Evolutionary conservation across 2,329 filamentous ascomycete genomes (phyloP).

Genomic region (Scedosporium aurantiacum): DNA sequence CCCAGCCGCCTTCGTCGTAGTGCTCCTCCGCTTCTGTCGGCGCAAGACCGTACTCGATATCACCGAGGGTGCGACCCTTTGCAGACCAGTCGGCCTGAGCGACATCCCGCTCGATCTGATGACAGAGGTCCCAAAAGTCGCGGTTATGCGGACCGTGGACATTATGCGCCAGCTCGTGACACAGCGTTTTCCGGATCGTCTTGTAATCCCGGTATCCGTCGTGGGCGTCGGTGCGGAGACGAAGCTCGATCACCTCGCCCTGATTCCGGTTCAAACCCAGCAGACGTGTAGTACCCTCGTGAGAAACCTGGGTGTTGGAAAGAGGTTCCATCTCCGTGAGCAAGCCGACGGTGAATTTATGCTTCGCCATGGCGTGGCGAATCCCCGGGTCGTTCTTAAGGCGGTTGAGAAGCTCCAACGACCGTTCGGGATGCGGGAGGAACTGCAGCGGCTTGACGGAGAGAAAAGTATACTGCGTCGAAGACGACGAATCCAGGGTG

Average conservation of each 20-base stretch:
- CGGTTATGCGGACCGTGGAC: slow-evolving; percentile 75
- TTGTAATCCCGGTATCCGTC: slow-evolving; percentile 91
- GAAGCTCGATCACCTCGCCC: slow-evolving; percentile 82
- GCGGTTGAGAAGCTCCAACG: slow-evolving; percentile 59
- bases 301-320: slow-evolving; percentile 59
- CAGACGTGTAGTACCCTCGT: slow-evolving; percentile 62
- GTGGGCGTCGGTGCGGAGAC: slow-evolving; percentile 84
- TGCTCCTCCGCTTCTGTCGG: slow-evolving; percentile 37
- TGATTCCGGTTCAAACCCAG: slow-evolving; percentile 78
- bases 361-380: slow-evolving; percentile 68
- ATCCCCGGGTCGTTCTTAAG: slow-evolving; percentile 79
- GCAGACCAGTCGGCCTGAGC: slow-evolving; percentile 63
- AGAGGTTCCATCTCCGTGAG: slow-evolving; percentile 94
- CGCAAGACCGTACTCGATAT: slow-evolving; percentile 38
- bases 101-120: slow-evolving; percentile 80
- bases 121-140: slow-evolving; percentile 82
- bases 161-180: slow-evolving; percentile 92
- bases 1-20: slow-evolving; percentile 66
- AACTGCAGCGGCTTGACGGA: slow-evolving; percentile 64
- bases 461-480: slow-evolving; percentile 63
- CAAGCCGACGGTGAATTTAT: slow-evolving; percentile 73
- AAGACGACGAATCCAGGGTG: neutral
- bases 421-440: slow-evolving; percentile 64
- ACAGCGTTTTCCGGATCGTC: slow-evolving; percentile 81
- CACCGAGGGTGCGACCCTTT: slow-evolving; percentile 55